Conservation (phyloP, 345 rosid genomes). For the Triadica sebifera region DNA sequence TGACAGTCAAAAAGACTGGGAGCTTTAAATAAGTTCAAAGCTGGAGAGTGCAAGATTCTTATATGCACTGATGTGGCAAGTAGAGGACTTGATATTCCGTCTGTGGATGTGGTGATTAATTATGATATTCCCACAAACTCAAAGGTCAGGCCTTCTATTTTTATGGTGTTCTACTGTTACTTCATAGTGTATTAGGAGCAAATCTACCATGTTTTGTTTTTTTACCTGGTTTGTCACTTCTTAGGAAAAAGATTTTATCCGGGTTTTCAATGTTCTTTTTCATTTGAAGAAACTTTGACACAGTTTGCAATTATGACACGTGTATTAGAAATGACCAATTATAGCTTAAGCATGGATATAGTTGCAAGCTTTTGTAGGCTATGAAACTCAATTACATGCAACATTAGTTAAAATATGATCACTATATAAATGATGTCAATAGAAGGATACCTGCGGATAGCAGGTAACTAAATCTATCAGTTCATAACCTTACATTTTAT, state of each 20-base stretch:
- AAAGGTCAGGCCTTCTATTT: slow-evolving; percentile 41
- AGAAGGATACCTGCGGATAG: background rate
- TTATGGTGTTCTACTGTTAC: background rate
- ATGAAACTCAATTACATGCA: background rate
- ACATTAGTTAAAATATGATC: background rate
- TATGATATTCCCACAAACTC: slow-evolving; percentile 87
- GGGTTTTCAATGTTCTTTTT: too few species aligned
- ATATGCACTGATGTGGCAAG: slow-evolving; percentile 97
- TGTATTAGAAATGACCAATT: background rate
- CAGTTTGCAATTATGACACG: too few species aligned
- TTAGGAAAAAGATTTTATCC: too few species aligned
- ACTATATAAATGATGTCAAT: background rate
- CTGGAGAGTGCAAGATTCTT: slow-evolving; percentile 89
- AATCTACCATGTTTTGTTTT: background rate
- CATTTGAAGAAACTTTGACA: too few species aligned
- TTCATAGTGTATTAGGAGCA: background rate
- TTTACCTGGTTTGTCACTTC: background rate
- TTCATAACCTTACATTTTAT: too few species aligned
- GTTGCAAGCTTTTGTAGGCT: background rate
- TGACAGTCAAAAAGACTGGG: slow-evolving; percentile 89
- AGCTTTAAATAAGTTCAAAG: slow-evolving; percentile 87
- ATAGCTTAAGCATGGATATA: background rate
- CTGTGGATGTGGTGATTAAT: slow-evolving; percentile 94
- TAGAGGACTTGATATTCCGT: slow-evolving; percentile 95
- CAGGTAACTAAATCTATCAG: too few species aligned